phyloP scores from a whole-genome alignment of 305 asterid species.

The Solanum chacoense region DNA sequence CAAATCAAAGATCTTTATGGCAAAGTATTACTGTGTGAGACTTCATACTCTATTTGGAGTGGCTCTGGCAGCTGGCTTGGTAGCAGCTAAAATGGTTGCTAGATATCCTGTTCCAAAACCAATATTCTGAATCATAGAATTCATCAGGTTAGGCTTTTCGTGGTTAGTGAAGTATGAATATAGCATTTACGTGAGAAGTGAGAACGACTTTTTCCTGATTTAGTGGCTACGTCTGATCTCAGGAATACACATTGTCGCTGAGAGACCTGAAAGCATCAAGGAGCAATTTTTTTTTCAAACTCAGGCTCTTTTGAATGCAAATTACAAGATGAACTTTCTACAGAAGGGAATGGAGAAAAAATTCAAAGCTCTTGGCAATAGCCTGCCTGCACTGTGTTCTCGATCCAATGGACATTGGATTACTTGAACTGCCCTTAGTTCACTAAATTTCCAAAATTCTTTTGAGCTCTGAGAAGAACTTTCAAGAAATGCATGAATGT shows the following conservation, averaged over 20 bases:
- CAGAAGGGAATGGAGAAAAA: not conserved
- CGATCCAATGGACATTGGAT: not conserved
- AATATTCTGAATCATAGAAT: slow-evolving; percentile 5
- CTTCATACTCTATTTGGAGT: slow-evolving; percentile 62
- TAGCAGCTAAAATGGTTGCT: slow-evolving; percentile 48
- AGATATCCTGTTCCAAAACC: slow-evolving; percentile 34
- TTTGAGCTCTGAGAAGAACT: not conserved
- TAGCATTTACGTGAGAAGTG: not conserved
- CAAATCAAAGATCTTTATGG: slow-evolving; percentile 55
- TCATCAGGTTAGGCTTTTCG: not conserved
- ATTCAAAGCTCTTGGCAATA: not conserved
- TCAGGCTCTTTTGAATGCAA: not conserved
- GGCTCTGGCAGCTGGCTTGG: slow-evolving; percentile 70
- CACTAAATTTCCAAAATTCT: not conserved
- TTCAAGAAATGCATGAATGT: not conserved
- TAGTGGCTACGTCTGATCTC: not conserved
- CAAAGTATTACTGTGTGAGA: slow-evolving; percentile 71
- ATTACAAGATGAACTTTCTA: not conserved
- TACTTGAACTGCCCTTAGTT: not conserved
- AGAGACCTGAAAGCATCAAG: not conserved
- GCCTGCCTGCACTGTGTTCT: not conserved
- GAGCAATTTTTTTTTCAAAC: not conserved
- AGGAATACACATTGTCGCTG: not conserved
- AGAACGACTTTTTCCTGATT: not conserved
- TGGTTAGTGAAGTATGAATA: not conserved